Percentiles rank a stretch among this genome's conserved stretches.
These are phyloP conservation scores for Fraxinus pennsylvanica DNA, from an alignment of 257 asterid genomes.

Conservation along the genomic window DNA sequence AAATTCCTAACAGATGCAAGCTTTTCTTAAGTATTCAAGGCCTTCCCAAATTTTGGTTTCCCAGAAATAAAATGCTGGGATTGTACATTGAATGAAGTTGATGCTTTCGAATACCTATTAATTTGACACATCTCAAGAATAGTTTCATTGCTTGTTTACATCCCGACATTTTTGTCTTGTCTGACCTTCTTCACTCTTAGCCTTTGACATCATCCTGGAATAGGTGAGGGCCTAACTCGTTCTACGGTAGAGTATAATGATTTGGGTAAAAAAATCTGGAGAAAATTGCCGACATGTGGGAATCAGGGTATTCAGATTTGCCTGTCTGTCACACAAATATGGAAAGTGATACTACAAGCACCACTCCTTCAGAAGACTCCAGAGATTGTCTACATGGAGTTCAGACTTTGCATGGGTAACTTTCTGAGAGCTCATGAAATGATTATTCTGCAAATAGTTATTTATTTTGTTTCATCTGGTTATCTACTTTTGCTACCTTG, in stretches of 20 bases:
- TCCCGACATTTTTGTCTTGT: slow-evolving; percentile 25
- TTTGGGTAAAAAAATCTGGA: slow-evolving; percentile 56
- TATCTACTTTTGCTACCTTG: neutral
- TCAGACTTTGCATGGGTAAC: slow-evolving; percentile 75
- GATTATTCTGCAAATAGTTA: slow-evolving; percentile 1
- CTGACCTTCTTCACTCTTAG: slow-evolving; percentile 27
- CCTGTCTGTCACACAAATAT: slow-evolving; percentile 47
- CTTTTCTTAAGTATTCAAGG: slow-evolving; percentile 4
- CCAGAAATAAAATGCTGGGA: slow-evolving; percentile 16
- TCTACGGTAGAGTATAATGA: slow-evolving; percentile 61
- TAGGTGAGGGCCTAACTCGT: slow-evolving; percentile 38
- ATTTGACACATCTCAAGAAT: slow-evolving; percentile 12
- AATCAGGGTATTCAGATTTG: slow-evolving; percentile 49
- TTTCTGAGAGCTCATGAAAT: slow-evolving; percentile 14
- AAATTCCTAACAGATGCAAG: slow-evolving; percentile 2
- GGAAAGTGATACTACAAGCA: slow-evolving; percentile 69
- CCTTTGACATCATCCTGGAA: slow-evolving; percentile 34
- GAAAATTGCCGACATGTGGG: slow-evolving; percentile 44
- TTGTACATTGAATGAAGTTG: slow-evolving; percentile 9
- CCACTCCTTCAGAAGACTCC: slow-evolving; percentile 48
- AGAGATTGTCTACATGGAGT: slow-evolving; percentile 50
- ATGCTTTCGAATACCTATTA: slow-evolving; percentile 16
- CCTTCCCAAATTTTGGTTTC: slow-evolving; percentile 12
- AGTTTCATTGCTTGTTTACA: slow-evolving; percentile 20
- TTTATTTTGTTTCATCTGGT: neutral